Evolutionary conservation across 2,329 filamentous ascomycete species (phyloP), one percentile per base, ranked within the genome.

Genomic region (Xylariaceae sp.): DNA sequence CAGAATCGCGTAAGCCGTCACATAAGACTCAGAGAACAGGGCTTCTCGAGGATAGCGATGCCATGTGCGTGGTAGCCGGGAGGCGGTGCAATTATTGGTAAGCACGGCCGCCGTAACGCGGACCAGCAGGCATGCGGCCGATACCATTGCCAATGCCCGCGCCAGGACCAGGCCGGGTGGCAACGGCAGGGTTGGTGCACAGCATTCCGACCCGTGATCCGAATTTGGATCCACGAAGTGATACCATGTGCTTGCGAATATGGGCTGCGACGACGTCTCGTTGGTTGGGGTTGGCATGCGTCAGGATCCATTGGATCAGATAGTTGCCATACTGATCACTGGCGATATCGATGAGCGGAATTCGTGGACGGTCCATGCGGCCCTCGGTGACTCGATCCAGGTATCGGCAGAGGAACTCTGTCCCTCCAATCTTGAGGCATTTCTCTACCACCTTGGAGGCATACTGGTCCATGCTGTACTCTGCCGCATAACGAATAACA

Each of bases 291-390:
- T 80, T 78, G 40, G 87, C 83, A 57, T 95, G 85, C 49, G 87
- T 89, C 53, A 98, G 70, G 53, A 98, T 92, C 76, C 93, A 94
- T 61, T 98, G 92, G 43, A 98, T 85, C 43, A 98, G 74, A 55
- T 98, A 98, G 64, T 98, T 98, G 50, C 92, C 92, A 55, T 96
- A 98, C 60, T 98, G 93, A 57, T 98, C 93, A 53, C 92, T 93
- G 44, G 92, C 86, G 64, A 96, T 96, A 56, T 98, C 90, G 57
- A 98, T 96, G 49, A 98, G 70, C 3, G 92, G 90, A 64, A 96
- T 96, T 35, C 92, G 88, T 40, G 92, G 90, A 46, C 92, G 84
- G 56, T 95, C 89, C 27, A 80, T 69, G 42, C 87, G 85, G 38
- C 87, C 87, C 58, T 94, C 90, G 57, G 89, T 96, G 40, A 98